Evolutionary conservation across 1,139 yeast species (phyloP).

Genomic region (Lodderomyces parapsilosis): DNA sequence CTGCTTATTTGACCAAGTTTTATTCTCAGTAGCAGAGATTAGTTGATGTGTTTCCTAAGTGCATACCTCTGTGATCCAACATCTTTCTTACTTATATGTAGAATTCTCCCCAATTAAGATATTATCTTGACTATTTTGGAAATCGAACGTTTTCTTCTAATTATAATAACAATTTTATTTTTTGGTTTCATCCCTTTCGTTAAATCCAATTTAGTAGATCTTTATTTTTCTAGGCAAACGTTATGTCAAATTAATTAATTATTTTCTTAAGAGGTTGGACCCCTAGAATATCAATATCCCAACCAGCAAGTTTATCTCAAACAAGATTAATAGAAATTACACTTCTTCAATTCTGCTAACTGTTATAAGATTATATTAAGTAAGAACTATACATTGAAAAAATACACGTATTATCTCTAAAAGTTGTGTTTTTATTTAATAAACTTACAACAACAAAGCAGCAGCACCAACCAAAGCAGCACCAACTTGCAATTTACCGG

Average conservation of each 20-base stretch:
- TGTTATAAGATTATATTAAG: background rate
- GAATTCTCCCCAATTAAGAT: background rate
- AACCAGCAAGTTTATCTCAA: no score
- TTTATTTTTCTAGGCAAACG: background rate
- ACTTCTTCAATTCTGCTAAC: background rate
- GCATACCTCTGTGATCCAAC: no score
- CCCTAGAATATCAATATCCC: no score
- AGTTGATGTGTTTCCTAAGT: no score
- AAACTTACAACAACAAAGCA: conserved; percentile 43
- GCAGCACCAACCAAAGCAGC: conserved; percentile 52
- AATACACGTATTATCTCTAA: background rate
- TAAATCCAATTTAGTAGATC: no score
- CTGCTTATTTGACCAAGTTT: no score
- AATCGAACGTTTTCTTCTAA: background rate
- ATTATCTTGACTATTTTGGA: background rate
- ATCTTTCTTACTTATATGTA: no score
- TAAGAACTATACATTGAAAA: conserved; percentile 1
- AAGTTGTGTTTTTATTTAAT: background rate
- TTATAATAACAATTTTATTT: no score
- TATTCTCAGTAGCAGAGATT: no score
- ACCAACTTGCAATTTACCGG: conserved; percentile 43
- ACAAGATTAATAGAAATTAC: no score
- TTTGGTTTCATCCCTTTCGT: conserved; percentile 1
- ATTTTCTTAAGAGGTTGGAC: no score
- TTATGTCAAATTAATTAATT: background rate